Conservation (phyloP, 768 basidiomycete genomes). For the Tulasnella sp. region DNA sequence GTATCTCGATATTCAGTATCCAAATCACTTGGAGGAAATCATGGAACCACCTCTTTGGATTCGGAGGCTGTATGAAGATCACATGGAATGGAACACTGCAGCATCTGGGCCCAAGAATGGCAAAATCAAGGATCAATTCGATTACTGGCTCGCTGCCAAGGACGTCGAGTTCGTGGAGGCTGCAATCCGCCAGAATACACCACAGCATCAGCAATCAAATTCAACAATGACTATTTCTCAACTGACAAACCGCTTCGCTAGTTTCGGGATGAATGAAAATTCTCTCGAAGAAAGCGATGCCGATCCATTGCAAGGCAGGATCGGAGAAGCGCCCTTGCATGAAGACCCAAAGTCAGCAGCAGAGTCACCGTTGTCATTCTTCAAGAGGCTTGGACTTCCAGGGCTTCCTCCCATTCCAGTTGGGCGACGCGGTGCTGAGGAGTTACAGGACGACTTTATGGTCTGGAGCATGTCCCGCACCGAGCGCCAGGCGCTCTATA, state of each 20-base stretch:
- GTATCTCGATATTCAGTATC: conserved; percentile 35
- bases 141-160: conserved; percentile 36
- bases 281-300: neutral
- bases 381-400: conserved; percentile 25
- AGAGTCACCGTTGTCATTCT: too few species aligned
- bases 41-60: conserved; percentile 39
- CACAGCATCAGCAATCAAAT: neutral
- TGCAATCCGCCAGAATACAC: too few species aligned
- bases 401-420: conserved; percentile 31
- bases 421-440: conserved; percentile 27
- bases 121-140: conserved; percentile 30
- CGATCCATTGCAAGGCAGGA: too few species aligned
- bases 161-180: conserved; percentile 35
- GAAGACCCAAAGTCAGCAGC: too few species aligned
- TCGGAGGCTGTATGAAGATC: conserved; percentile 15
- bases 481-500: conserved; percentile 37
- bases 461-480: conserved; percentile 43
- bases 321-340: too few species aligned
- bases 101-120: conserved; percentile 10
- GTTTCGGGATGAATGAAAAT: too few species aligned
- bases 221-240: too few species aligned
- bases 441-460: conserved; percentile 27
- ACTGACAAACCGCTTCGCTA: too few species aligned
- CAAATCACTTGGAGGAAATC: conserved; percentile 37
- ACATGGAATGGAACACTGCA: conserved; percentile 25